Evolutionary conservation across 2,329 filamentous ascomycete species (phyloP).

Genomic region (Cercospora brassicicola): DNA sequence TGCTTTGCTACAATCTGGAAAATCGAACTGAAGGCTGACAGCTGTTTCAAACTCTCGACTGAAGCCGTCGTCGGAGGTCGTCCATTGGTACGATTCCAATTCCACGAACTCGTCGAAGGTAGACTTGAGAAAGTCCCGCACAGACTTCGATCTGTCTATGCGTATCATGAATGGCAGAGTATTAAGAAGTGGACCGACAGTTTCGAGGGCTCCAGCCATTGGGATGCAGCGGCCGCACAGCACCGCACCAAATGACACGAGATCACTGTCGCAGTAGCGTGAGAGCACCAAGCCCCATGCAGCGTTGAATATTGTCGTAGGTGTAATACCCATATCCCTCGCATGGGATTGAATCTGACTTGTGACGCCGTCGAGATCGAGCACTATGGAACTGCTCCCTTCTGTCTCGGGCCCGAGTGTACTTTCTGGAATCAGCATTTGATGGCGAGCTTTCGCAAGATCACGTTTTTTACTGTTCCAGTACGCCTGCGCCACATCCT

Average conservation of each 20-base stretch:
- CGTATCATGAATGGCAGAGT: background rate
- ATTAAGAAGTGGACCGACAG: constrained; percentile 5
- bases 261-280: background rate
- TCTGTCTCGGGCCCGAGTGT: background rate
- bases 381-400: background rate
- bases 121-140: background rate
- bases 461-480: background rate
- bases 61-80: background rate
- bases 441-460: background rate
- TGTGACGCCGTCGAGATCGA: background rate
- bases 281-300: constrained; percentile 5
- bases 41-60: background rate
- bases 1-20: background rate
- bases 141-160: background rate
- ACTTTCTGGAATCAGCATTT: background rate
- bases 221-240: constrained; percentile 4
- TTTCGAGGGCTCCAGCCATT: background rate
- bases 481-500: background rate
- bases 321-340: background rate
- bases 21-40: background rate
- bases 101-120: background rate
- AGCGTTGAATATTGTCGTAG: background rate
- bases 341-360: background rate
- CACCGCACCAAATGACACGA: constrained; percentile 4
- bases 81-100: constrained; percentile 2